Evolutionary conservation across 2,329 filamentous ascomycete species (phyloP).

Genomic region (Hansfordia pulvinata): DNA sequence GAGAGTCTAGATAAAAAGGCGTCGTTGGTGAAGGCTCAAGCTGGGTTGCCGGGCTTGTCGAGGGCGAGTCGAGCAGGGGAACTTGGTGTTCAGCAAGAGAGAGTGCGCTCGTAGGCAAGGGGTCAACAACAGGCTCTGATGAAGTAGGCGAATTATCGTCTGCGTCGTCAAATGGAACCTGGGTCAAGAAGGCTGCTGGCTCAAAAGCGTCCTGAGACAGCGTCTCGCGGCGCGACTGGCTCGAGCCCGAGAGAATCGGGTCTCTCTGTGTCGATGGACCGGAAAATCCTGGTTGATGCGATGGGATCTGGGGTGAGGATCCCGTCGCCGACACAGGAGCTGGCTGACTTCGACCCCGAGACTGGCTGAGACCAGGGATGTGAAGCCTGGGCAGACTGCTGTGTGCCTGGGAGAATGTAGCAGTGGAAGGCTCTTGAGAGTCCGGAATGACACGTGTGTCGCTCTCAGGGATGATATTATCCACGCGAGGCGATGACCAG

Average conservation of each 20-base stretch:
- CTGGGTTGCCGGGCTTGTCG: not conserved
- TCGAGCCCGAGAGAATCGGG: no score
- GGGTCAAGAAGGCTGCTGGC: no score
- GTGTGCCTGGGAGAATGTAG: constrained; percentile 8
- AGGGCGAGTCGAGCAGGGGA: no score
- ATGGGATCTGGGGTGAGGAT: constrained; percentile 12
- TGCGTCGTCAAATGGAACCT: no score
- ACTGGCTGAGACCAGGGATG: constrained; percentile 2
- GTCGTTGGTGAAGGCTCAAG: constrained; percentile 4
- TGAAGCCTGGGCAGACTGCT: constrained; percentile 7
- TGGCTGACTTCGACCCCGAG: not conserved
- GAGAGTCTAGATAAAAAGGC: no score
- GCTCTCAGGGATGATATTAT: constrained; percentile 1
- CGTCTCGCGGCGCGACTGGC: no score
- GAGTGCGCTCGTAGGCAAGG: no score
- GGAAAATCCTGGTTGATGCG: constrained; percentile 12
- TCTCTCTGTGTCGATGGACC: no score
- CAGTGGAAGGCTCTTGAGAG: constrained; percentile 14
- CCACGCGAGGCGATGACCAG: constrained; percentile 1
- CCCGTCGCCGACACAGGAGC: constrained; percentile 1
- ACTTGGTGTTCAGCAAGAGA: no score
- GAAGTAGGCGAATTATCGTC: no score
- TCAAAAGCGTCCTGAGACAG: no score
- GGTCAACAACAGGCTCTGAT: no score
- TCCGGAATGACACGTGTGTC: constrained; percentile 14